Conservation (phyloP, 257 asterid species). For the Scutellaria barbata region DNA sequence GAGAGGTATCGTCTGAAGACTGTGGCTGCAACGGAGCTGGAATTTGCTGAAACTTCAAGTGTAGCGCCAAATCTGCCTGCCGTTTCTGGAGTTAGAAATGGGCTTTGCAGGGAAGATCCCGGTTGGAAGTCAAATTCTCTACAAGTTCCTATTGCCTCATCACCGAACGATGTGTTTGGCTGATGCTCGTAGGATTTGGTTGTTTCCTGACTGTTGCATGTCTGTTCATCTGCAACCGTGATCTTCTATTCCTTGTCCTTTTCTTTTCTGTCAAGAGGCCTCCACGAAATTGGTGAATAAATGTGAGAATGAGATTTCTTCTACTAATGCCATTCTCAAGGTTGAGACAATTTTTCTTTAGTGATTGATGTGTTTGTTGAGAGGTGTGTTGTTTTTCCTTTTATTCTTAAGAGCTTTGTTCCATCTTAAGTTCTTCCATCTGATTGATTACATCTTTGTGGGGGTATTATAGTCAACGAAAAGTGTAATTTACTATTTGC, state of each 20-base stretch:
- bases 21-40: conserved; percentile 42
- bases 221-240: conserved; percentile 25
- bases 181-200: conserved; percentile 15
- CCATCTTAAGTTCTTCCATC: neutral
- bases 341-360: neutral
- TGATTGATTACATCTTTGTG: neutral
- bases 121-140: conserved; percentile 36
- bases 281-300: conserved; percentile 33
- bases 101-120: conserved; percentile 34
- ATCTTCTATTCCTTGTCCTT: conserved; percentile 17
- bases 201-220: conserved; percentile 19
- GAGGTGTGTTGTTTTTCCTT: neutral
- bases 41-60: conserved; percentile 37
- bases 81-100: conserved; percentile 38
- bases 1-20: conserved; percentile 78
- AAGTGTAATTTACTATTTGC: too few relatives aligned
- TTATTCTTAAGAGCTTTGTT: neutral
- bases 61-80: conserved; percentile 30
- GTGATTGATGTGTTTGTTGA: conserved; percentile 13
- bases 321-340: conserved; percentile 14
- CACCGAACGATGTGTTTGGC: conserved; percentile 33
- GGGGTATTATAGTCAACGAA: too few relatives aligned
- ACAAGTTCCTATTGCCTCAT: conserved; percentile 32
- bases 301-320: conserved; percentile 27
- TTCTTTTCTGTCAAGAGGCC: neutral